Base-by-base conservation (phyloP, 208 protist species). In the Leptomonas seymouri region DNA sequence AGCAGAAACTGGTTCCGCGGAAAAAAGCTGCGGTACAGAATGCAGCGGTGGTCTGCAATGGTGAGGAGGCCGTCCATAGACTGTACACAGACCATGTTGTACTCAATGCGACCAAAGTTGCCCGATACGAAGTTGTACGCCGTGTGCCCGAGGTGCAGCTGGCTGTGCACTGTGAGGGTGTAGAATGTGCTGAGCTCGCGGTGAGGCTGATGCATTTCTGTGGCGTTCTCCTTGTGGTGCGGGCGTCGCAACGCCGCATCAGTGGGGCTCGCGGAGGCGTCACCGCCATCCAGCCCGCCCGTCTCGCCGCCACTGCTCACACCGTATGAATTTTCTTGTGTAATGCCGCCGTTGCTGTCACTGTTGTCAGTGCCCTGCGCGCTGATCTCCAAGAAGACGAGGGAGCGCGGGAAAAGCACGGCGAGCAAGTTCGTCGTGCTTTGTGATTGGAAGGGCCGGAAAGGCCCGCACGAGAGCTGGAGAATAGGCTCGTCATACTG, bases 21-120 rank as follows among this genome's bases (percentile, higher is more conserved):
- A 12, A 97, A 62, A 68, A 91, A 86, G 30, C 87, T 81, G 30
- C 71, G 64, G 55, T 93, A 94, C 5, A 91, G 48, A 21, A 97
- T 68, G 34, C 87, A 86, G 41, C 93, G 89, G 71, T 94, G 91
- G 54, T 97, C 91, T 16, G 95, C 69, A 49, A 98, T 82, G 28
- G 84, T 93, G 15, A 96, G 72, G 30, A 85, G 74, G 20, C 95
- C 95, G 73, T 97, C 91, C 83, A 98, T 93, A 9, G 95, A 92
- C 67, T 98, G 95, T 25, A 98, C 90, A 51, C 93, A 97, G 20
- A 97, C 63, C 71, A 92, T 82, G 49, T 96, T 85, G 71, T 94
- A 84, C 14, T 66, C 66, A 25, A 77, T 67, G 27, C 74, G 75
- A 14, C 92, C 93, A 78, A 97, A 97, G 18, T 64, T 78, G 25